A percentile compares a stretch with the other conserved stretches of the same genome.
Conservation (phyloP, 257 asterid genomes). For the Henckelia pumila region DNA sequence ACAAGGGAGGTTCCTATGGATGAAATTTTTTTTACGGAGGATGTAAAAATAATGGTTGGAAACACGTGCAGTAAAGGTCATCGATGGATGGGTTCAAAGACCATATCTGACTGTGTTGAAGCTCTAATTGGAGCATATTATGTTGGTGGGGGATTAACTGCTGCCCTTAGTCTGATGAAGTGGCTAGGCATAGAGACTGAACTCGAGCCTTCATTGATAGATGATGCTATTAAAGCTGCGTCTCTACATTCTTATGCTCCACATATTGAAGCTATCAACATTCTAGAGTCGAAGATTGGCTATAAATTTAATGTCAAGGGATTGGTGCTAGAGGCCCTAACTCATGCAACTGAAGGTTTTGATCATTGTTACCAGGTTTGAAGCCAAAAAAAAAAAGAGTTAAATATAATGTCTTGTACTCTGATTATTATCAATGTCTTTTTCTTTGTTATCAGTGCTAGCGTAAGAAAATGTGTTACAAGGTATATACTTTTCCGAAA, state of each 20-base stretch:
- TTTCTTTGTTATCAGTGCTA: not conserved
- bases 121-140: constrained; percentile 96
- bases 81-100: constrained; percentile 88
- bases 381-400: not conserved
- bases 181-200: constrained; percentile 79
- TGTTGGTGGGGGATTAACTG: constrained; percentile 73
- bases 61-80: constrained; percentile 86
- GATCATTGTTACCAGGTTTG: constrained; percentile 63
- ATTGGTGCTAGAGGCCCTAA: constrained; percentile 82
- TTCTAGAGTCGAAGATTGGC: constrained; percentile 64
- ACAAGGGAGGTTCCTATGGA: constrained; percentile 69
- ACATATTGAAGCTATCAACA: constrained; percentile 41
- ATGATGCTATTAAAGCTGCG: constrained; percentile 55
- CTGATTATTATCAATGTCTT: not conserved
- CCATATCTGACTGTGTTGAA: constrained; percentile 88
- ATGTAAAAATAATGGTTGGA: constrained; percentile 54
- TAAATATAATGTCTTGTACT: not conserved
- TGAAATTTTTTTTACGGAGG: constrained; percentile 48
- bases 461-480: too few species aligned
- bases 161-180: constrained; percentile 70
- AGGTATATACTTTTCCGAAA: not conserved
- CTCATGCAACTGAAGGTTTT: constrained; percentile 55
- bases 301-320: constrained; percentile 72
- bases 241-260: constrained; percentile 63
- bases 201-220: constrained; percentile 54